Base-by-base conservation (phyloP, 805 yeast species). In the Clavispora phyllophila region DNA sequence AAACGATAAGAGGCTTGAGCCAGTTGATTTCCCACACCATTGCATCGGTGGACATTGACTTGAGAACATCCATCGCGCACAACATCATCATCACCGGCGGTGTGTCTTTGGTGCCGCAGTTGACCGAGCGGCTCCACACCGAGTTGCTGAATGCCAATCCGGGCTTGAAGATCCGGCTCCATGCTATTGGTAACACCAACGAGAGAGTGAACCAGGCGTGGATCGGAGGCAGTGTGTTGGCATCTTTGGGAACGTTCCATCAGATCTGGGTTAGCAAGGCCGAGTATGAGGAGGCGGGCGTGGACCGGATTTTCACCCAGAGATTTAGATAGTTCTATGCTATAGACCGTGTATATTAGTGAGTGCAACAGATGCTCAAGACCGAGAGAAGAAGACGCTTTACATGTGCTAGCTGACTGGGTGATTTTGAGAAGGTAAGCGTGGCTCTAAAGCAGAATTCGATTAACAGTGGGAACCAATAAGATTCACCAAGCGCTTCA, bases 171-270 rank as follows among this genome's bases (percentile, higher is more conserved):
- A 81, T 89, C 34, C 72, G 96, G 57, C 74, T 90, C 26, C 84
- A 88, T 52, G 83, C 95, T 2, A 78, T 84, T 6, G 96, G 96
- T 35, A 82, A 81, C 55, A 62, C 82, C 4, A 73, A 73, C 43
- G 96, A 90, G 63, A 76, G 96, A 57, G 78, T 79, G 50, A 84
- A 78, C 57, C 85, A 88, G 46, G 73, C 91, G 7, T 90, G 96
- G 96, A 76, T 90, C 39, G 97, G 97, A 36, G 96, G 96, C 7
- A 82, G 91, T 50, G 89, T 90, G 29, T 68, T 90, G 43, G 81
- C 95, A 5, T 82, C 93, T 40, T 72, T 90, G 53, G 97, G 97
- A 26, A 87, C 96, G 2, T 90, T 90, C 73, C 97, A 90, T 62
- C 97, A 90, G 63, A 68, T 86, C 66, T 90, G 96, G 96, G 96